Percentiles rank a stretch among this genome's conserved stretches.
These are phyloP conservation scores for Paracoccidioides lutzii DNA, from an alignment of 2,329 filamentous ascomycete genomes.

Conservation along the genomic window DNA sequence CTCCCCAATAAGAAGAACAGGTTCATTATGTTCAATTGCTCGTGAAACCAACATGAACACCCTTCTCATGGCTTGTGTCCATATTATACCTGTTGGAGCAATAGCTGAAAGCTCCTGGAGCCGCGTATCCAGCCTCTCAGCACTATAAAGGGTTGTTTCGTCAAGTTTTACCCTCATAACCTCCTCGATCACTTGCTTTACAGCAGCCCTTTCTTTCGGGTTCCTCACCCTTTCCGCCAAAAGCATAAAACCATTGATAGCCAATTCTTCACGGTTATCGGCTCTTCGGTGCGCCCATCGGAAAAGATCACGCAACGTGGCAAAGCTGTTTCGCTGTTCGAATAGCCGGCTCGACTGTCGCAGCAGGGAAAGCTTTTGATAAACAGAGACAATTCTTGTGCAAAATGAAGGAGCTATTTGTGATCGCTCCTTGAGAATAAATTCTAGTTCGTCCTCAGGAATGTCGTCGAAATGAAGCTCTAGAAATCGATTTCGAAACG, in stretches of 20 bases:
- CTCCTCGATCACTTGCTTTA: slow-evolving; percentile 77
- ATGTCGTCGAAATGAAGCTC: slow-evolving; percentile 98
- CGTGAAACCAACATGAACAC: slow-evolving; percentile 80
- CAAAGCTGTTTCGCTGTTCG: slow-evolving; percentile 94
- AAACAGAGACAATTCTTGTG: slow-evolving; percentile 79
- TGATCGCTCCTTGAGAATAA: slow-evolving; percentile 77
- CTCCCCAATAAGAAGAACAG: slow-evolving; percentile 86
- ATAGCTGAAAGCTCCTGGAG: slow-evolving; percentile 28
- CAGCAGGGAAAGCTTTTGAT: slow-evolving; percentile 78
- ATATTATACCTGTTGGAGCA: slow-evolving; percentile 51
- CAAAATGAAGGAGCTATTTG: slow-evolving; percentile 87
- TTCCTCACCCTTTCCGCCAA: slow-evolving; percentile 91
- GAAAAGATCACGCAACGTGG: slow-evolving; percentile 89
- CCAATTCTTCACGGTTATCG: slow-evolving; percentile 76
- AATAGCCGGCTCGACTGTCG: slow-evolving; percentile 85
- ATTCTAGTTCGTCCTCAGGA: slow-evolving; percentile 82
- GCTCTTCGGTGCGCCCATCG: slow-evolving; percentile 81
- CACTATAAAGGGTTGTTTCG: slow-evolving; percentile 57
- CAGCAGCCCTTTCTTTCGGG: slow-evolving; percentile 66
- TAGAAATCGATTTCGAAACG: slow-evolving; percentile 92
- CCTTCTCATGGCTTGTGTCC: slow-evolving; percentile 89
- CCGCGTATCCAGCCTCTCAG: slow-evolving; percentile 44
- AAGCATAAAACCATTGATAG: slow-evolving; percentile 89
- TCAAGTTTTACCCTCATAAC: slow-evolving; percentile 81
- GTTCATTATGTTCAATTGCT: slow-evolving; percentile 80